Evolutionary conservation across 306 rosid species (phyloP).

Genomic region (Castanospermum australe): DNA sequence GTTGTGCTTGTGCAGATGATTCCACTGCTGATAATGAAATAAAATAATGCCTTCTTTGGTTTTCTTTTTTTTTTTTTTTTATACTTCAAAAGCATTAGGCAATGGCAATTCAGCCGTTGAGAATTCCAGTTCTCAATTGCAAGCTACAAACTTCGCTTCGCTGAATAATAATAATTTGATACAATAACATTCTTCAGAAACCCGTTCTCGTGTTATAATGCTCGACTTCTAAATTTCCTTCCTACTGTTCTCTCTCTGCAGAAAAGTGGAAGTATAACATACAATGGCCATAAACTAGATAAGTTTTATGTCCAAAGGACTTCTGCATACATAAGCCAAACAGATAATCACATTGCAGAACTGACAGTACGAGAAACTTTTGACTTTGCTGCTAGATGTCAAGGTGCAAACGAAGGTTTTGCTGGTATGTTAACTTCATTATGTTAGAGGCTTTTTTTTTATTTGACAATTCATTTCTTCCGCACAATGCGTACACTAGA

Average conservation of each 20-base stretch:
- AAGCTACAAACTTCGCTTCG: no score
- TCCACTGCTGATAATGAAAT: not conserved
- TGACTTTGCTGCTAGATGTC: constrained; percentile 95
- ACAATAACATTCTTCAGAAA: not conserved
- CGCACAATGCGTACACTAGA: not conserved
- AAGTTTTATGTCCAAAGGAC: constrained; percentile 83
- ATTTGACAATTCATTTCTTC: not conserved
- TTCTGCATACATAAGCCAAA: constrained; percentile 87
- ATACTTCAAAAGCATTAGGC: no score
- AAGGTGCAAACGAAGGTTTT: constrained; percentile 78
- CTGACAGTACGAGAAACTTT: constrained; percentile 85
- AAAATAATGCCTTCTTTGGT: no score
- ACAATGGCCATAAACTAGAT: constrained; percentile 58
- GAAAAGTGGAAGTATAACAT: constrained; percentile 72
- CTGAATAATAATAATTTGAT: not conserved
- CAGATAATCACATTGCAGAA: constrained; percentile 84
- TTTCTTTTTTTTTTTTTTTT: no score
- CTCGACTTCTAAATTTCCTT: not conserved
- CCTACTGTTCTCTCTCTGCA: constrained; percentile 20
- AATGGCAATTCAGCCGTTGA: not conserved
- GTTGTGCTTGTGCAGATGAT: no score
- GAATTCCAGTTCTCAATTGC: not conserved
- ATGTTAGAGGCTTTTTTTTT: not conserved
- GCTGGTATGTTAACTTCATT: constrained; percentile 46
- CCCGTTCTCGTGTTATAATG: not conserved